Base-by-base conservation (phyloP, 2,329 filamentous ascomycete species). In the Pseudogymnoascus sp. region DNA sequence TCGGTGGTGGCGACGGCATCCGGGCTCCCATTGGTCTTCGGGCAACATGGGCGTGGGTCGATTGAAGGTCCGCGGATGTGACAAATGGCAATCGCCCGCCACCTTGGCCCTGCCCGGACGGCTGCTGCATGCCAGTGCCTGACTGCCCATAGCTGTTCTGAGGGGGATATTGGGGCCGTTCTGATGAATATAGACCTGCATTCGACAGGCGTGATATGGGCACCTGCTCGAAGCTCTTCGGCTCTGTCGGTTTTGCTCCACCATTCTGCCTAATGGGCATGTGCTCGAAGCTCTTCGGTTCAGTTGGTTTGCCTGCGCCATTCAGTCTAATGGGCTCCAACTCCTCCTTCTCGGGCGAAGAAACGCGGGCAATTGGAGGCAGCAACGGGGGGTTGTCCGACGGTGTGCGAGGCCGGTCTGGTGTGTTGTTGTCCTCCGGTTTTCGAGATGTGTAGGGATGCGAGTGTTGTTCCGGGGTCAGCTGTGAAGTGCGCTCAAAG, bases 371-470 rank as follows among this genome's bases (percentile, higher is more conserved):
- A 38, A 77, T 75, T 34, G 74, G 74, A 34, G 75, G 74, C 31
- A 85, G 73, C 3, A 75, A 77, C 6, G 81, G 81, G 62, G 83
- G 78, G 36, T 77, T 69, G 5, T 61, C 64, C 11, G 68, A 64
- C 31, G 62, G 60, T 23, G 61, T 28, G 12, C 25, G 43, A 14
- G 31, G 31, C 8, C 18, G 2, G 14, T 62, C 23, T 28, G 28
- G 34, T 36, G 60, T 16, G 18, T 62, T 61, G 38, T 37, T 62
- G 11, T 60, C 63, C 64, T 70, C 69, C 62, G 67, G 67, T 34
- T 65, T 65, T 65, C 69, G 66, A 63, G 49, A 43, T 31, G 16
- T 37, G 11, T 66, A 65, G 3, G 71, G 68, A 60, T 72, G 71
- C 12, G 63, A 66, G 63, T 72, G 70, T 59, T 72, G 68, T 36